Evolutionary conservation across 2,329 filamentous ascomycete species (phyloP).

Genomic region (Aspergillus fumigatiaffinis): DNA sequence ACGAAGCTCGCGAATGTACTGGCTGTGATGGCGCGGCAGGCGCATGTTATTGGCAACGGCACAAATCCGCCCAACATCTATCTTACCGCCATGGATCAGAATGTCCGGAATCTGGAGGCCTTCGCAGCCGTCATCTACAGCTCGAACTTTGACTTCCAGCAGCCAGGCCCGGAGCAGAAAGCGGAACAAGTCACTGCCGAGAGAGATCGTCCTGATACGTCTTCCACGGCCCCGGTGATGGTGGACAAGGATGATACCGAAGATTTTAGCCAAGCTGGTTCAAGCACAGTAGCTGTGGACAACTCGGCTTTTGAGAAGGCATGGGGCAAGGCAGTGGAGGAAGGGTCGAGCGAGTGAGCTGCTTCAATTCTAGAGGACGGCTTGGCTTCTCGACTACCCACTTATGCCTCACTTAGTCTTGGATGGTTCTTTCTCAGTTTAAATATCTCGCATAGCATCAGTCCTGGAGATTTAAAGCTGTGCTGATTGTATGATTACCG

Average conservation of each 20-base stretch:
- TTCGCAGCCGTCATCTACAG: conserved; percentile 49
- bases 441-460: not conserved
- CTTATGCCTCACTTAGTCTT: not conserved
- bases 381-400: not conserved
- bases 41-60: conserved; percentile 80
- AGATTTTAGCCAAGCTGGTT: conserved; percentile 1
- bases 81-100: conserved; percentile 41
- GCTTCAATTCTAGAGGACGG: not conserved
- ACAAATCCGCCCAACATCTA: conserved; percentile 44
- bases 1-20: conserved; percentile 84
- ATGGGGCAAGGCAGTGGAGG: conserved; percentile 37
- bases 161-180: conserved; percentile 22
- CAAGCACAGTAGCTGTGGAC: conserved; percentile 6
- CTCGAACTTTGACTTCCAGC: conserved; percentile 42
- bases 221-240: conserved; percentile 19
- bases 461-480: not conserved
- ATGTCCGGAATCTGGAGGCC: conserved; percentile 46
- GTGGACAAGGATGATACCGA: conserved; percentile 16
- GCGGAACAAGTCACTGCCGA: conserved; percentile 8
- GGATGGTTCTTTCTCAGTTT: not conserved
- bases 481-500: not conserved
- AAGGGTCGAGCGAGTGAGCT: conserved; percentile 9
- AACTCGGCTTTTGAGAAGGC: conserved; percentile 32
- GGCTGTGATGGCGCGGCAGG: conserved; percentile 85
- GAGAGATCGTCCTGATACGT: conserved; percentile 7